phyloP scores from a whole-genome alignment of 2,329 filamentous ascomycete genomes.

The Blumeria hordei region DNA sequence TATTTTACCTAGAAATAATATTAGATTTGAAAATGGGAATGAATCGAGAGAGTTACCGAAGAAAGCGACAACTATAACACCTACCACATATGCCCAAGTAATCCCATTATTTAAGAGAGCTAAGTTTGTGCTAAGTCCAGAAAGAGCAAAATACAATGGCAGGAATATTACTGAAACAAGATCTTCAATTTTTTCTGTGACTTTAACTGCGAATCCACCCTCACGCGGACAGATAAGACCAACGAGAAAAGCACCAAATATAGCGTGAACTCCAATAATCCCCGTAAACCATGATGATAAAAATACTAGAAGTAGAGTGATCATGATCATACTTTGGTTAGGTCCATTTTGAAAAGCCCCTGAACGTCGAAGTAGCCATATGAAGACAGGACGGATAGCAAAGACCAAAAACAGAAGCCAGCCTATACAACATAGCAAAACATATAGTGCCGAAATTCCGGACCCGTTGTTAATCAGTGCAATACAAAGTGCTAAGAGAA shows the following conservation, averaged over 20 bases:
- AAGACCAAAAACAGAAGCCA: conserved; percentile 57
- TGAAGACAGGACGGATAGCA: conserved; percentile 46
- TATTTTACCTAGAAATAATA: no score
- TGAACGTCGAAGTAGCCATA: conserved; percentile 48
- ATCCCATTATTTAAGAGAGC: conserved; percentile 14
- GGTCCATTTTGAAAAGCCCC: conserved; percentile 72
- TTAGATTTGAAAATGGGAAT: no score
- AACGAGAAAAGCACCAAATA: conserved; percentile 80
- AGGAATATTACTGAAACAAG: conserved; percentile 62
- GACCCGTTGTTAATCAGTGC: conserved; percentile 72
- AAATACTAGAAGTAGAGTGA: conserved; percentile 61
- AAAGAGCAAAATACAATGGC: conserved; percentile 82
- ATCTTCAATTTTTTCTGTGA: conserved; percentile 90
- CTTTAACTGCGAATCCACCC: conserved; percentile 68
- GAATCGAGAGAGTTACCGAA: no score
- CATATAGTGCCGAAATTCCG: conserved; percentile 64
- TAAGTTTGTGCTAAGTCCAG: conserved; percentile 69
- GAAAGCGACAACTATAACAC: no score
- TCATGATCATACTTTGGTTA: conserved; percentile 57
- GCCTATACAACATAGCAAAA: conserved; percentile 50
- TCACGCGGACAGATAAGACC: conserved; percentile 80
- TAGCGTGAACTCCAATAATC: conserved; percentile 79
- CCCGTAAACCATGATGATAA: conserved; percentile 68
- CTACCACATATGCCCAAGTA: no score
- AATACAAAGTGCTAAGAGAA: conserved; percentile 77